Conservation (phyloP, 495 filamentous ascomycete genomes). For the Pyrenula aspistea region DNA sequence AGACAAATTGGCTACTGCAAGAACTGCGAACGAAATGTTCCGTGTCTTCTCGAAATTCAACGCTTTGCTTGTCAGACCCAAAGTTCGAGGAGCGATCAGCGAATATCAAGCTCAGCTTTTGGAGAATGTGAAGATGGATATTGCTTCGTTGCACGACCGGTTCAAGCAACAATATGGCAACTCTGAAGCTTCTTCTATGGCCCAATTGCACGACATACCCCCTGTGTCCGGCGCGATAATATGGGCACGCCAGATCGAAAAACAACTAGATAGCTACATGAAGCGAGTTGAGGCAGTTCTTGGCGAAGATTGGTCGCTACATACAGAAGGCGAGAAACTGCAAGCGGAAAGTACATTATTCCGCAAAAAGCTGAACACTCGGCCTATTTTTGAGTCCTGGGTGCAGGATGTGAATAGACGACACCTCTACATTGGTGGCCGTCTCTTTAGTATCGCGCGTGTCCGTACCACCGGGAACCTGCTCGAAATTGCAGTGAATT, state of each 20-base stretch:
- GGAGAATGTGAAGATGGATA: conserved; percentile 92
- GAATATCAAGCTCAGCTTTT: conserved; percentile 97
- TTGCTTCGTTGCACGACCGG: conserved; percentile 80
- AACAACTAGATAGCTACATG: conserved; percentile 91
- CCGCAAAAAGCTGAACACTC: conserved; percentile 88
- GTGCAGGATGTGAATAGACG: conserved; percentile 74
- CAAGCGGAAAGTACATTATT: conserved; percentile 81
- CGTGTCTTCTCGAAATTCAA: conserved; percentile 99
- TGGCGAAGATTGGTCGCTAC: conserved; percentile 84
- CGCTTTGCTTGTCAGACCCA: conserved; percentile 90
- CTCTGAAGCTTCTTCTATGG: conserved; percentile 95
- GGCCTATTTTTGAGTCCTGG: conserved; percentile 90
- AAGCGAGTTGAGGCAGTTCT: conserved; percentile 93
- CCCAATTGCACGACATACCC: conserved; percentile 85
- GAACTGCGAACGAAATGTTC: conserved; percentile 98
- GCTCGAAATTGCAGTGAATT: conserved; percentile 84
- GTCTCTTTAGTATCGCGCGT: conserved; percentile 78
- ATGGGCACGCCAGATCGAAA: conserved; percentile 93
- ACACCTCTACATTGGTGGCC: conserved; percentile 79
- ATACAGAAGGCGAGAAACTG: conserved; percentile 89
- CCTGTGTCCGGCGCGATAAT: conserved; percentile 94
- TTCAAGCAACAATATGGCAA: conserved; percentile 99
- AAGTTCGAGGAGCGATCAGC: conserved; percentile 92
- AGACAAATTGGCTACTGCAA: conserved; percentile 87
- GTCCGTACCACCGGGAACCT: conserved; percentile 78